Conservation (phyloP, 2,329 filamentous ascomycete genomes). For the Taxawa tesnikishii region DNA sequence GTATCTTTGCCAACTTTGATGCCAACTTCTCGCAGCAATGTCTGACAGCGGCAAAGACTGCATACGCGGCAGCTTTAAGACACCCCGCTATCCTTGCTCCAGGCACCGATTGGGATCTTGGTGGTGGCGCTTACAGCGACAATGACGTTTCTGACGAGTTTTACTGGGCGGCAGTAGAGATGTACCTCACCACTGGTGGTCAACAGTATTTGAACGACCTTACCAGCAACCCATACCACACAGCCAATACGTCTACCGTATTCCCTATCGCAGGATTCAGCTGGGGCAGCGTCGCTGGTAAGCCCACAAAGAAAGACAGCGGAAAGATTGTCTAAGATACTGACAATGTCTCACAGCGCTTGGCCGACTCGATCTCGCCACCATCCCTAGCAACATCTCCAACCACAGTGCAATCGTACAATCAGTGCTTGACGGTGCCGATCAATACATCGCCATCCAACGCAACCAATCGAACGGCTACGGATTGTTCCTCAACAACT, state of each 20-base stretch:
- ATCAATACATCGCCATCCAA: conserved; percentile 5
- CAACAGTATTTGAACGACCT: conserved; percentile 5
- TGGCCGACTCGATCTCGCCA: conserved; percentile 5
- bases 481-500: conserved; percentile 2
- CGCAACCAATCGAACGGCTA: conserved; percentile 2
- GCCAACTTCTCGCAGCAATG: conserved; percentile 4
- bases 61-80: conserved; percentile 7
- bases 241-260: conserved; percentile 3
- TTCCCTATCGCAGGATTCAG: conserved; percentile 5
- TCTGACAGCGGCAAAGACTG: conserved; percentile 4
- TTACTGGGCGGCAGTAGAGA: conserved; percentile 8
- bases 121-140: conserved; percentile 8
- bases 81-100: conserved; percentile 6
- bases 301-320: no score
- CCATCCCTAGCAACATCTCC: conserved; percentile 7
- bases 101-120: conserved; percentile 8
- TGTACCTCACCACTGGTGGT: conserved; percentile 8
- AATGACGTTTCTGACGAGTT: conserved; percentile 8
- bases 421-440: conserved; percentile 4
- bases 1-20: conserved; percentile 6
- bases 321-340: no score
- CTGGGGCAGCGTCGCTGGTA: conserved; percentile 5
- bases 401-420: conserved; percentile 3
- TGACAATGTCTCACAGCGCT: no score
- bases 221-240: conserved; percentile 6